Conservation (phyloP, 176 grass and related monocot species). For the Musa beccarii region DNA sequence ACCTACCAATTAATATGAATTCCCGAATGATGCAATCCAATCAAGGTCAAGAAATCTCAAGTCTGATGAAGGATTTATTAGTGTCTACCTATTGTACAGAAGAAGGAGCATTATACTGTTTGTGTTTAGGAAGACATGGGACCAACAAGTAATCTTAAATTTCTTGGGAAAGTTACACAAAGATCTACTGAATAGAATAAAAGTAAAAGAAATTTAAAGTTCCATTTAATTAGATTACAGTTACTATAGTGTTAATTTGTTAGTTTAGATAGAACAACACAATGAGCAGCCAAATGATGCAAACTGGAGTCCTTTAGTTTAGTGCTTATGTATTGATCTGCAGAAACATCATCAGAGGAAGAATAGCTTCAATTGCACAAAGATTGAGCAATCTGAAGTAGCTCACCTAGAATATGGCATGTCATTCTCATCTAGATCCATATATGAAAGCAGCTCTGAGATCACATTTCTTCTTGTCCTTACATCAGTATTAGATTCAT, state of each 20-base stretch:
- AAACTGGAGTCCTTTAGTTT: neutral
- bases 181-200: too few relatives aligned
- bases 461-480: too few relatives aligned
- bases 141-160: too few relatives aligned
- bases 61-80: too few relatives aligned
- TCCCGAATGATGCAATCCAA: slow-evolving; percentile 72
- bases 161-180: too few relatives aligned
- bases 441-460: too few relatives aligned
- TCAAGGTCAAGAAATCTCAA: slow-evolving; percentile 58
- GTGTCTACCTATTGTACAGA: too few relatives aligned
- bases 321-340: neutral
- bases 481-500: slow-evolving; percentile 36
- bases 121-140: too few relatives aligned
- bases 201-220: too few relatives aligned
- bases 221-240: too few relatives aligned
- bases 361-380: neutral
- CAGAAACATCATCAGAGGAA: neutral
- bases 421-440: slow-evolving; percentile 27
- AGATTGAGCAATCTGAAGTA: neutral
- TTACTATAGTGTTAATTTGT: too few relatives aligned
- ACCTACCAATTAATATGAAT: slow-evolving; percentile 28
- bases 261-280: too few relatives aligned
- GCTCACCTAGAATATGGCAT: slow-evolving; percentile 53
- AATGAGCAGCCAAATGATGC: neutral
- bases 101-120: neutral